Base-by-base conservation (phyloP, 2,329 filamentous ascomycete genomes). In the Venturia pyrina region DNA sequence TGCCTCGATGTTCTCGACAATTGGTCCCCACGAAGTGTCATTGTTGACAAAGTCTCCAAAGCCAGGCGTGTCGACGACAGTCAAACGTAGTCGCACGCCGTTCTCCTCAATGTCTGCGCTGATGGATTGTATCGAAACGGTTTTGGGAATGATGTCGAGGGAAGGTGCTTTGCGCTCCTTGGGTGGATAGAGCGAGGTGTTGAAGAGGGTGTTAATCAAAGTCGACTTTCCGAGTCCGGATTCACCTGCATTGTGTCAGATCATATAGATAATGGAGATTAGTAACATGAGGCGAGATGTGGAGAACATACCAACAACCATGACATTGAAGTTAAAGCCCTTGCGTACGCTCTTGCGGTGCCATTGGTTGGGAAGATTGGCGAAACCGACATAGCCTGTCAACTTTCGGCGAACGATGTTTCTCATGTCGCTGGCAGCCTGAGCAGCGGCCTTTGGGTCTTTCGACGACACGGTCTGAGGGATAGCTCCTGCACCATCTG, bases 31-130 rank as follows among this genome's bases (percentile, higher is more conserved):
- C 37, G 95, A 99, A 80, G 98, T 95, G 74, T 98, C 95, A 77
- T 99, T 99, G 89, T 99, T 99, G 76, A 99, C 95, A 75, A 98
- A 99, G 81, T 99, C 95, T 74, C 95, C 95, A 73, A 99, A 99
- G 69, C 95, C 95, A 56, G 95, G 95, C 11, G 95, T 99, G 72
- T 99, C 95, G 70, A 99, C 95, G 64, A 99, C 95, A 15, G 93
- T 99, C 77, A 99, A 80, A 68, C 95, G 91, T 70, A 99, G 88
- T 75, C 95, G 93, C 68, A 99, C 95, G 70, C 95, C 95, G 70
- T 96, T 96, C 83, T 99, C 95, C 81, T 99, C 95, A 71, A 99
- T 99, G 67, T 82, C 80, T 68, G 80, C 80, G 71, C 80, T 82
- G 73, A 82, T 82, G 65, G 80, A 81, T 73, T 82, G 80, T 69